These are phyloP conservation scores for Aspergillus cristatus DNA, from an alignment of 495 filamentous ascomycete genomes.

Conservation along the genomic window DNA sequence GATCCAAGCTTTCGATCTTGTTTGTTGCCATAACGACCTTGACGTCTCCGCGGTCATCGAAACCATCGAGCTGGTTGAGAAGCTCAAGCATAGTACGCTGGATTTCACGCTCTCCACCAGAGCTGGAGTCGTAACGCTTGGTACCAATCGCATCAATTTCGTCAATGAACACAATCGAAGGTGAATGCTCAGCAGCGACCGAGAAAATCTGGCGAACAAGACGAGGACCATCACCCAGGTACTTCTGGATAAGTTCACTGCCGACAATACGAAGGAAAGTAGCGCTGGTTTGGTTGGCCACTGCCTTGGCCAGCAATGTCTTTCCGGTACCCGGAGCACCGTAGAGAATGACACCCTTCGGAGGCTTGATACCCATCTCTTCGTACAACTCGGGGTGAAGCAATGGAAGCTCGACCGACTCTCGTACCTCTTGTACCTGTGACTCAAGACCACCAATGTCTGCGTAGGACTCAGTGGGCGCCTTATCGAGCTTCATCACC, in stretches of 20 bases:
- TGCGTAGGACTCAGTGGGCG: conserved; percentile 94
- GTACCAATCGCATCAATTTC: conserved; percentile 99
- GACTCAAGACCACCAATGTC: conserved; percentile 94
- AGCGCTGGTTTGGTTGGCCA: conserved; percentile 96
- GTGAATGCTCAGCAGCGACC: conserved; percentile 91
- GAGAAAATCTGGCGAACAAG: conserved; percentile 97
- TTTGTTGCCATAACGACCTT: conserved; percentile 99
- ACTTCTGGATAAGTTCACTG: conserved; percentile 97
- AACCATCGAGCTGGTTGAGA: conserved; percentile 96
- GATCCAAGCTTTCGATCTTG: conserved; percentile 98
- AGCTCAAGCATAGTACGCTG: conserved; percentile 98
- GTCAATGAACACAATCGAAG: conserved; percentile 98
- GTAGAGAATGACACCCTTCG: conserved; percentile 99
- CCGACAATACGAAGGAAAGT: conserved; percentile 98
- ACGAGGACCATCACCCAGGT: conserved; percentile 90
- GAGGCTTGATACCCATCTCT: conserved; percentile 99
- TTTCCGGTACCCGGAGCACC: conserved; percentile 96
- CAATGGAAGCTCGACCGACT: conserved; percentile 92
- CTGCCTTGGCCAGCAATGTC: conserved; percentile 93
- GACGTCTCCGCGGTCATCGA: conserved; percentile 97
- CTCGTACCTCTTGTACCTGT: conserved; percentile 96
- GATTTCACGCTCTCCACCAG: conserved; percentile 93
- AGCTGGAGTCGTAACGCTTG: conserved; percentile 96
- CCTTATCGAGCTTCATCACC: conserved; percentile 99
- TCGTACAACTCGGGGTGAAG: conserved; percentile 97